These are phyloP conservation scores for Cordyceps cicadae DNA, from an alignment of 2,329 filamentous ascomycete species.

Conservation along the genomic window DNA sequence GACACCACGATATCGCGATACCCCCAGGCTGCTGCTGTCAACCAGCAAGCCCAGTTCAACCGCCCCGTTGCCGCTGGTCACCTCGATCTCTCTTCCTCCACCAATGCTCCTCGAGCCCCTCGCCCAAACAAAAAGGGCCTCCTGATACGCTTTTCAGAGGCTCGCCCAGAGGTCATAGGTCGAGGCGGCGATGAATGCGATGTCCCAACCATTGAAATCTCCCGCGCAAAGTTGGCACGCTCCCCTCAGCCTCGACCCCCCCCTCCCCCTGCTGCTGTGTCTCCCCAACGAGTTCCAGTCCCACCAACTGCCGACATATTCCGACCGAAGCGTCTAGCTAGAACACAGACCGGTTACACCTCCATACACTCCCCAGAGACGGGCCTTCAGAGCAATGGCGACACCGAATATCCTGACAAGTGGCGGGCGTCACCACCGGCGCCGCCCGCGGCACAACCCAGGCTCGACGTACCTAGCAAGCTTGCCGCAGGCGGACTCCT, in stretches of 20 bases:
- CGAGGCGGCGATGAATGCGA: constrained; percentile 85
- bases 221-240: constrained; percentile 1
- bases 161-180: constrained; percentile 73
- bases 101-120: constrained; percentile 38
- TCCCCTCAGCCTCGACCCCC: constrained; percentile 23
- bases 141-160: constrained; percentile 64
- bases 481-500: constrained; percentile 33
- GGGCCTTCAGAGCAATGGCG: constrained; percentile 12
- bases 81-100: constrained; percentile 31
- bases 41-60: constrained; percentile 35
- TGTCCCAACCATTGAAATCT: constrained; percentile 37
- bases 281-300: constrained; percentile 6
- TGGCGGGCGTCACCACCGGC: constrained; percentile 13
- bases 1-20: constrained; percentile 50
- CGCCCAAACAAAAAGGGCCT: constrained; percentile 56
- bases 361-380: constrained; percentile 18
- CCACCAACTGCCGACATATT: constrained; percentile 33
- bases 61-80: constrained; percentile 31
- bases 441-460: constrained; percentile 13
- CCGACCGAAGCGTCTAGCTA: constrained; percentile 43
- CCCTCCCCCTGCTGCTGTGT: not conserved
- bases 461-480: constrained; percentile 24
- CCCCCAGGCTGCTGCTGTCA: constrained; percentile 43
- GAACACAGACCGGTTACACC: constrained; percentile 50
- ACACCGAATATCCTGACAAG: constrained; percentile 12